A percentile compares a stretch with the other conserved stretches of the same genome.
Conservation (phyloP, 2,329 filamentous ascomycete genomes). For the Graphiopsis chlorocephala region DNA sequence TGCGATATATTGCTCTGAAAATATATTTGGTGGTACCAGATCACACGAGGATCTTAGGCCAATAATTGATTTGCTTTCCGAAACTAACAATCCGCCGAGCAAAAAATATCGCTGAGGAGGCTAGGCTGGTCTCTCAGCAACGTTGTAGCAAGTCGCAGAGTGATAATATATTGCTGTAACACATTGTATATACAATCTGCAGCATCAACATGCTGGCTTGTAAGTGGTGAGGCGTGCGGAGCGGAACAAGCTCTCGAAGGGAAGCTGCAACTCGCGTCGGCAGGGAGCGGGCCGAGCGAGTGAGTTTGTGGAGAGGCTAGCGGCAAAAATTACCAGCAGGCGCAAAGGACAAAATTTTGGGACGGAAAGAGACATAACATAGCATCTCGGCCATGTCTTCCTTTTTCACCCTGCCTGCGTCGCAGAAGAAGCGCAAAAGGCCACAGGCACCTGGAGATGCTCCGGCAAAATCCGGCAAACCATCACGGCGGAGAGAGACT, state of each 20-base stretch:
- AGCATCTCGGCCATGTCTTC: constrained; percentile 66
- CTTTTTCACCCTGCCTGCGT: constrained; percentile 87
- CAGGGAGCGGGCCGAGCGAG: neutral
- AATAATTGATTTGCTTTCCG: neutral
- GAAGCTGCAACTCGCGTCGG: neutral
- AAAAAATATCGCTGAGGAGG: neutral
- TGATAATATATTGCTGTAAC: neutral
- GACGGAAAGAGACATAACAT: neutral
- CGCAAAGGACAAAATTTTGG: neutral
- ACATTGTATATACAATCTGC: neutral
- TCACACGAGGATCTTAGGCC: neutral
- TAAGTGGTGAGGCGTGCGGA: neutral
- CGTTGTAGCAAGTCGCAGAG: neutral
- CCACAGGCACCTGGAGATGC: constrained; percentile 51
- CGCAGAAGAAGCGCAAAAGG: constrained; percentile 88
- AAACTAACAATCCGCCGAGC: neutral
- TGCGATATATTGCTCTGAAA: neutral
- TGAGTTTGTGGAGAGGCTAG: neutral
- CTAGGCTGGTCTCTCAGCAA: neutral
- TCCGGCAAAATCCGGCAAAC: constrained; percentile 44
- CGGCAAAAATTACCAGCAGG: neutral
- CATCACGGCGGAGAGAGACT: constrained; percentile 42
- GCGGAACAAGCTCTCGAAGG: neutral
- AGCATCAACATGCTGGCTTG: neutral
- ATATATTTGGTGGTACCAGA: neutral